phyloP scores from a whole-genome alignment of 1,139 yeast species.

The Saccharomyces pastorianus region DNA sequence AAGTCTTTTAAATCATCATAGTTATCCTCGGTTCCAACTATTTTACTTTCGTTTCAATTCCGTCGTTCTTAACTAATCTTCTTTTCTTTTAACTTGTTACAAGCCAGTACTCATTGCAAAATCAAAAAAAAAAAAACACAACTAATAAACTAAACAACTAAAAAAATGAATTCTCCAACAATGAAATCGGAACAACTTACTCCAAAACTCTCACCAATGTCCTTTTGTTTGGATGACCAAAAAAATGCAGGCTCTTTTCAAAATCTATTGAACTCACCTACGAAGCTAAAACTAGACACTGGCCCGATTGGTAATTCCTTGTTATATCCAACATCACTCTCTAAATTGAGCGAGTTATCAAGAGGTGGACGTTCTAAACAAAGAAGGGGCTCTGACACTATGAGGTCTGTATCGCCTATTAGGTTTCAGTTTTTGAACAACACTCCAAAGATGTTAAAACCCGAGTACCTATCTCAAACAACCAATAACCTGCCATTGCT shows the following conservation, averaged over 20 bases:
- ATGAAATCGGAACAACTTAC: conserved; percentile 20
- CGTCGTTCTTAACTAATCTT: neutral
- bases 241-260: conserved; percentile 13
- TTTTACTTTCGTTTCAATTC: conserved; percentile 4
- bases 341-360: conserved; percentile 25
- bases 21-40: conserved; percentile 5
- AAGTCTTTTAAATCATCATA: neutral
- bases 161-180: conserved; percentile 20
- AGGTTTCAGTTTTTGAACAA: conserved; percentile 15
- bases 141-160: neutral
- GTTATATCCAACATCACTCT: conserved; percentile 27
- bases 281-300: conserved; percentile 57
- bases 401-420: conserved; percentile 23
- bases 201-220: conserved; percentile 25
- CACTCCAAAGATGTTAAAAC: conserved; percentile 26
- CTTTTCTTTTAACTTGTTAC: neutral
- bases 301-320: conserved; percentile 64
- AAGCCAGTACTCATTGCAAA: neutral
- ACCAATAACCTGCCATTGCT: conserved; percentile 17
- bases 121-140: neutral
- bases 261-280: conserved; percentile 20
- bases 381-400: conserved; percentile 18
- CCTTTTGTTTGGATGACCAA: conserved; percentile 24
- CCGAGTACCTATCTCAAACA: conserved; percentile 20
- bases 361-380: conserved; percentile 19